Evolutionary conservation across 2,329 filamentous ascomycete genomes (phyloP), one percentile per base, ranked within the genome.

Genomic region (Alternaria sp.): DNA sequence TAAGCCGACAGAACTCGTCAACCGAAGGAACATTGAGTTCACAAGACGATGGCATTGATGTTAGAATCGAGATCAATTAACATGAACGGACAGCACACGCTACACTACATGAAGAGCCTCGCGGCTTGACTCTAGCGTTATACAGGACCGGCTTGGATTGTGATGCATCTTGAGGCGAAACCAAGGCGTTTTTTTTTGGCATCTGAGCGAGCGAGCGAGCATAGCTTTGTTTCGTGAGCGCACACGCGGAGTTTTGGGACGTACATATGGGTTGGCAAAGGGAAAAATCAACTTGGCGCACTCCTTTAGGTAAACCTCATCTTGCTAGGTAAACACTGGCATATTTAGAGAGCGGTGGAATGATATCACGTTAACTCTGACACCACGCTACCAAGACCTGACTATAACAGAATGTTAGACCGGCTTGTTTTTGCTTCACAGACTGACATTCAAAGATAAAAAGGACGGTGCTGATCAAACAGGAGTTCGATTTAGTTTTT

Each of bases 141-240:
- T 16, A 49, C 18, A 38, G 20, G 8, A 44, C 48, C 47, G 39
- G 38, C 34, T 52, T 59, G 44, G 46, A 44, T 47, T 51, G 34
- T n/a, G 48, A 61, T 61, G 44, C 49, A 58, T 54, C 44, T 26
- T n/a, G 8, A 20, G 47, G 57, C 57, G 55, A 43, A 51, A 47
- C 4, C 20, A 51, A 34, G 59, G 59, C 55, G 51, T 59, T 54
- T 38, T 22, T 22, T 5, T 51, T 22, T 38, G 22, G 26, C n/a
- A 16, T 24, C 26, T 57, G 54, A 34, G 34, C 24, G 47, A 51
- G 53, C 53, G 26, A 46, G 46, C 46, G 20, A 24, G 20, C 46
- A 36, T 49, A 5, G 20, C 39, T 53, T 12, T 8, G 11, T 7
- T 51, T 7, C 42, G 9, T 61, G 14, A 57, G 26, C 32, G 41